Percentiles rank a stretch among this genome's conserved stretches.
These are phyloP conservation scores for Neobulgaria alba DNA, from an alignment of 2,329 filamentous ascomycete genomes.

Conservation along the genomic window DNA sequence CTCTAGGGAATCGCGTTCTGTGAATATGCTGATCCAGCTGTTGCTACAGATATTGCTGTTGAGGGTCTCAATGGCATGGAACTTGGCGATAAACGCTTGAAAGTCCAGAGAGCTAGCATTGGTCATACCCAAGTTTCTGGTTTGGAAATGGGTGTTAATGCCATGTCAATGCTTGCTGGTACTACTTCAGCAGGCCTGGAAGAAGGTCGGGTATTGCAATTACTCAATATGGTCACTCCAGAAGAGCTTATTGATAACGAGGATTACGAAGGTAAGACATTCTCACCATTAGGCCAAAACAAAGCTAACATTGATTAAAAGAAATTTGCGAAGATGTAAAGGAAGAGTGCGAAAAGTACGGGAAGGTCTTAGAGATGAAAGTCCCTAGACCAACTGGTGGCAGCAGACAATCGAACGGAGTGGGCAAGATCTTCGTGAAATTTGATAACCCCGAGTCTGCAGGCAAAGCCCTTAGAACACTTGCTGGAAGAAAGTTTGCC, in stretches of 20 bases:
- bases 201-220: constrained; percentile 74
- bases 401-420: constrained; percentile 74
- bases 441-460: constrained; percentile 72
- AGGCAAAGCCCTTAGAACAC: constrained; percentile 74
- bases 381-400: constrained; percentile 80
- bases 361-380: constrained; percentile 79
- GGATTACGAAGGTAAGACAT: constrained; percentile 75
- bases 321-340: constrained; percentile 94
- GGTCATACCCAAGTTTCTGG: constrained; percentile 88
- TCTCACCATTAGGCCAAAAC: background rate
- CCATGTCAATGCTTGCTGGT: constrained; percentile 94
- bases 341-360: constrained; percentile 90
- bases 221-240: constrained; percentile 97
- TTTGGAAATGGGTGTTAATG: constrained; percentile 91
- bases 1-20: constrained; percentile 86
- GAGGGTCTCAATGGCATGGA: constrained; percentile 91
- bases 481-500: constrained; percentile 92
- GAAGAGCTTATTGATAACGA: constrained; percentile 91
- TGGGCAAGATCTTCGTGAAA: constrained; percentile 97
- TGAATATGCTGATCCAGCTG: constrained; percentile 70
- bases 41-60: constrained; percentile 72
- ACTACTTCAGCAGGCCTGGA: constrained; percentile 74
- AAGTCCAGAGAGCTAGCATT: constrained; percentile 81
- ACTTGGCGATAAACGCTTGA: constrained; percentile 76
- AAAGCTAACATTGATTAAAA: constrained; percentile 31